Percentiles rank a stretch among this genome's conserved stretches.
Conservation (phyloP, 2,329 filamentous ascomycete species). For the Stemphylium lycopersici region DNA sequence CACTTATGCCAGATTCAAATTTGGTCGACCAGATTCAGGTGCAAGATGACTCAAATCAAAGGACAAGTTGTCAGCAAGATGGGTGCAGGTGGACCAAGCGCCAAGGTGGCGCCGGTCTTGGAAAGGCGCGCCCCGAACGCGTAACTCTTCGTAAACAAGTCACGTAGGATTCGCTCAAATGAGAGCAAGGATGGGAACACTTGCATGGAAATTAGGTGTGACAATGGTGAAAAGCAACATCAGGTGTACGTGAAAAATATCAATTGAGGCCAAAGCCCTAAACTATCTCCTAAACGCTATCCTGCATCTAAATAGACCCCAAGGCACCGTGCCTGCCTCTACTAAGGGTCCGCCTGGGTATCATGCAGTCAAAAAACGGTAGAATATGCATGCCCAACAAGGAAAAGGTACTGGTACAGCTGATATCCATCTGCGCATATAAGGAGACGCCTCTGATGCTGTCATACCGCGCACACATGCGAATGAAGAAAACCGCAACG, state of each 20-base stretch:
- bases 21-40: background rate
- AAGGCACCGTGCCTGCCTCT: conserved; percentile 9
- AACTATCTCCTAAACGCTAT: conserved; percentile 7
- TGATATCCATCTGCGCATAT: conserved; percentile 6
- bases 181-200: background rate
- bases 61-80: conserved; percentile 6
- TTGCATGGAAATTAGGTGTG: background rate
- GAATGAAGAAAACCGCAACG: conserved; percentile 6
- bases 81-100: conserved; percentile 8
- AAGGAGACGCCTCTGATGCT: conserved; percentile 31
- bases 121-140: conserved; percentile 11
- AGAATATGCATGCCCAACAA: conserved; percentile 21
- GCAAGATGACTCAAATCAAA: background rate
- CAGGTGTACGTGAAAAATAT: conserved; percentile 5
- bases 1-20: background rate
- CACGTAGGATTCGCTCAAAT: background rate
- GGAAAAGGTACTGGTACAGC: conserved; percentile 24
- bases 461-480: conserved; percentile 6
- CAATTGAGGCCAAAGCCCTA: conserved; percentile 12
- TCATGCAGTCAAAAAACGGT: conserved; percentile 34
- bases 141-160: background rate
- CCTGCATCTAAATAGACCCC: conserved; percentile 9
- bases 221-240: background rate
- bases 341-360: conserved; percentile 33
- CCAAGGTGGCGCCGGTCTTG: conserved; percentile 12